Base-by-base conservation (phyloP, 2,329 filamentous ascomycete genomes). In the Xylaria digitata region DNA sequence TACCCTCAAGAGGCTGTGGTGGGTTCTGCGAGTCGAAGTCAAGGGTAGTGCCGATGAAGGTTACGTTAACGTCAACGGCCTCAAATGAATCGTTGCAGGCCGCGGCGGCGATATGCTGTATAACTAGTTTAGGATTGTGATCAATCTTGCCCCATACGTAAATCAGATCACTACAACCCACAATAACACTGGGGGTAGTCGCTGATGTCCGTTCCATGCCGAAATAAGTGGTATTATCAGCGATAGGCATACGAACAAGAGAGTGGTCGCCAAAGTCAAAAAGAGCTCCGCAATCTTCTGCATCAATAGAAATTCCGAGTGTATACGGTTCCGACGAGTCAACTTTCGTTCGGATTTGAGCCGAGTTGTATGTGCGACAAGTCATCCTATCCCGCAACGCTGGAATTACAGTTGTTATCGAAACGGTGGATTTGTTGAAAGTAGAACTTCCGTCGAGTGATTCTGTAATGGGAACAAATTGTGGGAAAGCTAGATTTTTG, bases 111-210 rank as follows among this genome's bases (percentile, higher is more conserved):
- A 32, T n/a, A 3, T 63, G 42, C 5, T 55, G 34, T 17, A 58
- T 3, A 5, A 17, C 6, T 0, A 48, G 48, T 4, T n/a, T 50
- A 11, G 37, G 13, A 2, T 1, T 4, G 32, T 32, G 26, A 4
- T 65, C 50, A 26, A 58, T 17, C 13, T 59, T 48, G 13, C 32
- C 61, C 61, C 61, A 64, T 15, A 64, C 1, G 13, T 58, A 64
- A 21, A 56, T 3, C 1, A 56, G 2, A 6, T 49, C 23, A 21
- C 40, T 49, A 48, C n/a, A 45, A n/a, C n/a, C n/a, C n/a, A n/a
- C n/a, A n/a, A n/a, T n/a, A n/a, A n/a, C n/a, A n/a, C n/a, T n/a
- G n/a, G n/a, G n/a, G n/a, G n/a, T n/a, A n/a, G n/a, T n/a, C n/a
- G n/a, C n/a, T n/a, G n/a, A n/a, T n/a, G n/a, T n/a, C n/a, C n/a